Base-by-base conservation (phyloP, 2,329 filamentous ascomycete species). In the Aspergillus caelatus region DNA sequence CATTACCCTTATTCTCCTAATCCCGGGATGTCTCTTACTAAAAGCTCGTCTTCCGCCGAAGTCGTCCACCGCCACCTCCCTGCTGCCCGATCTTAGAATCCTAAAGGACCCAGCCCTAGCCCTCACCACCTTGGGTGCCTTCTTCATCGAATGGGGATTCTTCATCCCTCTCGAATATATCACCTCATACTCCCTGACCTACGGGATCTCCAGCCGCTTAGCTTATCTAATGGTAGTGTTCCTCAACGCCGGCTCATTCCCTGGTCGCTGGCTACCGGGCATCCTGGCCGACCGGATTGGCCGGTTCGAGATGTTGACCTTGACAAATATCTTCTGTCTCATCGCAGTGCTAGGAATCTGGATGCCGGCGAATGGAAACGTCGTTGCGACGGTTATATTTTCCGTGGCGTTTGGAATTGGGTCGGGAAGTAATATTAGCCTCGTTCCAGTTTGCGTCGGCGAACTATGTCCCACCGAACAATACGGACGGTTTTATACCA, bases 401-500 rank as follows among this genome's bases (percentile, higher is more conserved):
- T 63, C 70, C 1, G 62, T 71, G 6, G 58, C 70, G 4, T 73
- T 80, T 59, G 78, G 79, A 1, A 79, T 81, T 58, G 74, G 67
- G 1, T 74, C 71, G 36, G 79, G 79, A 0, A 74, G 71, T 16
- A 79, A 79, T 48, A 75, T 81, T 57, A 76, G 73, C 43, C 59
- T 81, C 55, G 76, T 75, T 11, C 79, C 78, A 0, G 75, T 80
- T 1, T 84, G 81, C 63, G 74, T 84, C 2, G 80, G 81, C 2
- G 80, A 84, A 68, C 70, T 84, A 9, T 84, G 82, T 66, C 68
- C 71, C 1, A 76, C 74, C 0, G 71, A 78, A 48, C 70, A 77
- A 50, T 83, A 82, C 69, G 79, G 78, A 2, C 67, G 73, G n/a
- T 79, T 77, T 55, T 79, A 77, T 63, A 72, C 75, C 0, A 80